Conservation (phyloP, 2,329 filamentous ascomycete genomes). For the Teratosphaeria epicoccoides region DNA sequence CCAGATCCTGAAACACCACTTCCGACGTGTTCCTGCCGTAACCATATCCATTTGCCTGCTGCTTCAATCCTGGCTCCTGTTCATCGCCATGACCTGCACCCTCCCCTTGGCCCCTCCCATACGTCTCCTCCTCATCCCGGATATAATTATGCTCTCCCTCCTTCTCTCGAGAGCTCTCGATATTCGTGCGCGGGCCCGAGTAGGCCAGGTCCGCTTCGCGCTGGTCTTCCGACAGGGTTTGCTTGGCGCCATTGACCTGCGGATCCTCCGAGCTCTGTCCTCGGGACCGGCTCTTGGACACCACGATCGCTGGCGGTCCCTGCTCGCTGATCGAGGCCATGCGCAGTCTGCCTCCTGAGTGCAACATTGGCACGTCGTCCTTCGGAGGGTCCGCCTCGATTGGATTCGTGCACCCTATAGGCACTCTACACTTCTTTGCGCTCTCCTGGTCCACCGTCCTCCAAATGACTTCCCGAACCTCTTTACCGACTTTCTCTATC, state of each 20-base stretch:
- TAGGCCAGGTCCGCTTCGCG: background rate
- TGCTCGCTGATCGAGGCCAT: conserved; percentile 22
- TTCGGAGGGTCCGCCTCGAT: conserved; percentile 12
- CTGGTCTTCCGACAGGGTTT: background rate
- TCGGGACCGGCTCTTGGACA: background rate
- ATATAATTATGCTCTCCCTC: conserved; percentile 10
- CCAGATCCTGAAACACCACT: conserved; percentile 17
- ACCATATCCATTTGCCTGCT: background rate
- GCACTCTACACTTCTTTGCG: conserved; percentile 51
- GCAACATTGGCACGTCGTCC: conserved; percentile 19
- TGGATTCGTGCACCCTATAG: conserved; percentile 50
- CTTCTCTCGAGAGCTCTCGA: conserved; percentile 4
- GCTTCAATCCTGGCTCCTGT: background rate
- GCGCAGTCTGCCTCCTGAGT: conserved; percentile 15
- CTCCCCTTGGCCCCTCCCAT: background rate
- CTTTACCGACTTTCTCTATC: conserved; percentile 68
- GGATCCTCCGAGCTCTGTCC: background rate
- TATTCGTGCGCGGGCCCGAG: background rate
- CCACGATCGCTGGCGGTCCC: background rate
- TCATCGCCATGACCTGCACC: background rate
- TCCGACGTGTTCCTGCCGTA: conserved; percentile 6
- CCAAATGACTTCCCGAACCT: conserved; percentile 76
- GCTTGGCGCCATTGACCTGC: background rate
- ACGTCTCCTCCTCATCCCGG: conserved; percentile 6
- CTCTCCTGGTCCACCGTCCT: conserved; percentile 52